These are phyloP conservation scores for Phaeosphaeriaceae sp. DNA, from an alignment of 2,329 filamentous ascomycete genomes.

Conservation along the genomic window DNA sequence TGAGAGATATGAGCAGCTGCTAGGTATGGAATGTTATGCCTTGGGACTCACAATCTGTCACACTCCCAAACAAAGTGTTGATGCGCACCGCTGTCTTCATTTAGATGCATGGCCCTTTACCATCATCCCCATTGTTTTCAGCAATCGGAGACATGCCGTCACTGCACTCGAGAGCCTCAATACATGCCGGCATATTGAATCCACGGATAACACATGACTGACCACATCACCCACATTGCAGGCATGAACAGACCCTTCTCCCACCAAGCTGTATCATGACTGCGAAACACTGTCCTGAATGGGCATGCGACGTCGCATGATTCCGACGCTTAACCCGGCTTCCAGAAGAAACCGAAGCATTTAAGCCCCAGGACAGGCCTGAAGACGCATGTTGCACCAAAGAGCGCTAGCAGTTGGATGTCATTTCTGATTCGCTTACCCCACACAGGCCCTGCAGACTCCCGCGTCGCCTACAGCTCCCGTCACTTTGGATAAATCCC, in stretches of 20 bases:
- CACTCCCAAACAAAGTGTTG: neutral
- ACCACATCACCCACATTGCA: neutral
- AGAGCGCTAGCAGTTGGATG: neutral
- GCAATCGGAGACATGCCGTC: neutral
- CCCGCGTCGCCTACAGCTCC: constrained; percentile 3
- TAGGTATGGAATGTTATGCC: constrained; percentile 15
- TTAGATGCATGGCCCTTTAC: neutral
- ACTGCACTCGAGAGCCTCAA: neutral
- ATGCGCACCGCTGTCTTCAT: neutral
- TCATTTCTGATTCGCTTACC: constrained; percentile 8
- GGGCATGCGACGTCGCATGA: neutral
- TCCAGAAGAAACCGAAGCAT: constrained; percentile 6
- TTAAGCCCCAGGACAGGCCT: neutral
- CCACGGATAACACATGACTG: neutral
- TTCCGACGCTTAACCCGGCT: neutral
- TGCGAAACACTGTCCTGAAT: neutral
- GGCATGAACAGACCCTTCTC: neutral
- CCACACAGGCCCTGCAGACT: constrained; percentile 7
- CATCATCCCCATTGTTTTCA: neutral
- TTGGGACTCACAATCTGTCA: constrained; percentile 6
- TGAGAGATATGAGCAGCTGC: constrained; percentile 20
- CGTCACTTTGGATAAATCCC: constrained; percentile 13
- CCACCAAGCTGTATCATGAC: neutral
- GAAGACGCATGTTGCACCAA: neutral
- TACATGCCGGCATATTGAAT: neutral